These are phyloP conservation scores for Maudiozyma saulgeensis DNA, from an alignment of 805 yeast species.

Conservation along the genomic window DNA sequence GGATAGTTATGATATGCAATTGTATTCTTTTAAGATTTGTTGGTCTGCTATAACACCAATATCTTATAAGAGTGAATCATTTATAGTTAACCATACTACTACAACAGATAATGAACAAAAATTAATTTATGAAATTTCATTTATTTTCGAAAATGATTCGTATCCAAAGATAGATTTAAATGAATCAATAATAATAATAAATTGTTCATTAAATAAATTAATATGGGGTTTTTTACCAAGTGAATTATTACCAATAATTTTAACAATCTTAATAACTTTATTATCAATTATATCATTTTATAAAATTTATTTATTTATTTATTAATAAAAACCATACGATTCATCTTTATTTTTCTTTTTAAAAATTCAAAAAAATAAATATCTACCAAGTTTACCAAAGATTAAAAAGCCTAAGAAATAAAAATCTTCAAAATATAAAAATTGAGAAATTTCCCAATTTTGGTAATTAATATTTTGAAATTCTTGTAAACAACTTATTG, in stretches of 20 bases:
- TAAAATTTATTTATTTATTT: not conserved
- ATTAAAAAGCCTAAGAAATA: constrained; percentile 56
- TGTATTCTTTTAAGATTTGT: constrained; percentile 1
- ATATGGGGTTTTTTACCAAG: not conserved
- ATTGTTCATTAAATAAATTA: not conserved
- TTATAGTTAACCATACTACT: too few species aligned
- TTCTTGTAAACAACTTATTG: constrained; percentile 19
- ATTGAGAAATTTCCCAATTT: constrained; percentile 6
- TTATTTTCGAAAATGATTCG: too few species aligned
- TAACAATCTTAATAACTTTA: not conserved
- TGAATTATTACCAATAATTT: not conserved
- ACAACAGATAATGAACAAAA: too few species aligned
- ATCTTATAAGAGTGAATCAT: not conserved
- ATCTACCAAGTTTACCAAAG: constrained; percentile 63
- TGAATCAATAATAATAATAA: too few species aligned
- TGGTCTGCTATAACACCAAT: not conserved
- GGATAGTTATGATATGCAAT: not conserved
- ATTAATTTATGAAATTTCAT: too few species aligned
- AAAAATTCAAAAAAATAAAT: constrained; percentile 30
- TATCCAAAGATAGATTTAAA: too few species aligned
- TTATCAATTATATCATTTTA: not conserved
- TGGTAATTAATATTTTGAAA: constrained; percentile 10
- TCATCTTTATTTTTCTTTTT: too few species aligned
- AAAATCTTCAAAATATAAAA: constrained; percentile 35
- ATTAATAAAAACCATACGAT: too few species aligned